Conservation (phyloP, 129 eudicot genomes). For the Arctium lappa region DNA sequence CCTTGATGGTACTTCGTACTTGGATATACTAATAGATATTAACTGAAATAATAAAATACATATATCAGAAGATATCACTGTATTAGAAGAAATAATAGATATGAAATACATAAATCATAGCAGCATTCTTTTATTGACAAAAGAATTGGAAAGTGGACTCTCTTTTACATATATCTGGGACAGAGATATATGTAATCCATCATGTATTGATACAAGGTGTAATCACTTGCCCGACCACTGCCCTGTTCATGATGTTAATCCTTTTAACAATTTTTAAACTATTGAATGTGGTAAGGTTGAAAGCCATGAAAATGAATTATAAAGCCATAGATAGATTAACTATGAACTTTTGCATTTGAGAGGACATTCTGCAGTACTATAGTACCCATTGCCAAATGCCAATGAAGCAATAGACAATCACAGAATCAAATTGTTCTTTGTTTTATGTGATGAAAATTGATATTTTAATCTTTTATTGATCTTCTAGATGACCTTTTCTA, state of each 20-base stretch:
- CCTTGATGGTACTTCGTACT: background rate
- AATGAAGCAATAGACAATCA: background rate
- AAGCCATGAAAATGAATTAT: background rate
- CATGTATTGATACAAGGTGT: background rate
- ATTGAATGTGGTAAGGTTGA: background rate
- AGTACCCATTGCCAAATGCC: background rate
- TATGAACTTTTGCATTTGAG: background rate
- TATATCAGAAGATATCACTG: background rate
- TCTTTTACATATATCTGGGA: too few species aligned
- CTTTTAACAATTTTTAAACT: too few species aligned
- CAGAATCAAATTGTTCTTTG: background rate
- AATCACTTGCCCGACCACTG: background rate
- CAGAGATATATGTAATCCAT: too few species aligned
- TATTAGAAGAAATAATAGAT: too few species aligned
- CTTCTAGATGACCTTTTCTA: background rate
- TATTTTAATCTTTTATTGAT: background rate
- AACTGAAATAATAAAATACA: background rate
- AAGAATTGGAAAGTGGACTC: background rate
- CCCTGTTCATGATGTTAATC: background rate
- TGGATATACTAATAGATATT: background rate
- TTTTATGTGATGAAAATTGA: background rate
- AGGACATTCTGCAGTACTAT: background rate
- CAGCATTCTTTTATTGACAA: background rate
- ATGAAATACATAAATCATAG: background rate
- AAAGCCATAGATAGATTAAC: background rate